Percentiles rank a stretch among this genome's conserved stretches.
Conservation (phyloP, 78 protist species). For the Dictyostelium citrinum region DNA sequence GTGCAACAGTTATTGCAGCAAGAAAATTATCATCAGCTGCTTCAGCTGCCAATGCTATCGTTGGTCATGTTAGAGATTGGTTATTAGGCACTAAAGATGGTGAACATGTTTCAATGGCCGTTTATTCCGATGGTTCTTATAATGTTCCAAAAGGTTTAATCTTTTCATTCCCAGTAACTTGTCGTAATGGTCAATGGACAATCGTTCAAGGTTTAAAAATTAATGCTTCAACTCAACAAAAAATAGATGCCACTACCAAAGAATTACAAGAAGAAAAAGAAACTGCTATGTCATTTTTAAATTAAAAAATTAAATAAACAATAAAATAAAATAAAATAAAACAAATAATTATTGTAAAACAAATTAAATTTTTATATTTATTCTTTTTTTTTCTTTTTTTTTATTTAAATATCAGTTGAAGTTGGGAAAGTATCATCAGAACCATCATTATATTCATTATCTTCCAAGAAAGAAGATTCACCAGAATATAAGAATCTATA, state of each 20-base stretch:
- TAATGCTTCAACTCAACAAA: constrained; percentile 66
- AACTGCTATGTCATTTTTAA: constrained; percentile 61
- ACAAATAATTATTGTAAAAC: neutral
- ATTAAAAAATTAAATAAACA: neutral
- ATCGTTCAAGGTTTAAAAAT: constrained; percentile 81
- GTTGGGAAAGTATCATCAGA: neutral
- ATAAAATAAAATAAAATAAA: neutral
- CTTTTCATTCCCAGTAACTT: constrained; percentile 87
- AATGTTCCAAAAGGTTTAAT: constrained; percentile 80
- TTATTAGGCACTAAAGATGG: constrained; percentile 68
- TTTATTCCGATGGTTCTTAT: constrained; percentile 82
- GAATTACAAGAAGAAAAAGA: constrained; percentile 87
- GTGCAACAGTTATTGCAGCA: constrained; percentile 93
- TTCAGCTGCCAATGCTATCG: constrained; percentile 91
- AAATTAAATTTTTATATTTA: too few relatives aligned
- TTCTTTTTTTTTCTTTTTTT: too few relatives aligned
- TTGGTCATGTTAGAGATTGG: constrained; percentile 84
- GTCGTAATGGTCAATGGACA: constrained; percentile 75
- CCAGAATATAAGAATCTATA: constrained; percentile 16
- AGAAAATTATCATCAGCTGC: constrained; percentile 90
- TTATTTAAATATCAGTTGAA: neutral
- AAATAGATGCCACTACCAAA: constrained; percentile 77
- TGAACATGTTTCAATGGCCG: constrained; percentile 80
- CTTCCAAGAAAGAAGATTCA: constrained; percentile 2
- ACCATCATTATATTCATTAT: neutral